A percentile compares a stretch with the other conserved stretches of the same genome.
phyloP scores from a whole-genome alignment of 805 yeast genomes.

The Candida chilensis region DNA sequence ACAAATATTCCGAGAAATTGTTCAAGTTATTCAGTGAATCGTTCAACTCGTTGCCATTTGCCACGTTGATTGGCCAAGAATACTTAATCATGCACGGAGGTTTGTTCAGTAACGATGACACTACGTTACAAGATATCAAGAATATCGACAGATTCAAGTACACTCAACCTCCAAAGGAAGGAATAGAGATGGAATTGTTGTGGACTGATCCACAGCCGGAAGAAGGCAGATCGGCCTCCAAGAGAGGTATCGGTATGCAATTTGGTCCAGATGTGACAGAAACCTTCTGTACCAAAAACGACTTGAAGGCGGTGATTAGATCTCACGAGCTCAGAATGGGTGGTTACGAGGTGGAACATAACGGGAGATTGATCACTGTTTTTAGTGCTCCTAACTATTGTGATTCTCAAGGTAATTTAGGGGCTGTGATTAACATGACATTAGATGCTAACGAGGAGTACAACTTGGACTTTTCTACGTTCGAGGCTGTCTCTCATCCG shows the following conservation, averaged over 20 bases:
- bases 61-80: constrained; percentile 67
- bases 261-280: constrained; percentile 95
- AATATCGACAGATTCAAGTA: constrained; percentile 54
- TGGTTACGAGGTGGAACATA: constrained; percentile 84
- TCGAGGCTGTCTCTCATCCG: constrained; percentile 85
- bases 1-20: constrained; percentile 73
- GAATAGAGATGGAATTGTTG: constrained; percentile 89
- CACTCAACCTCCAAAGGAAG: constrained; percentile 83
- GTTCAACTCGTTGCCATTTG: constrained; percentile 80
- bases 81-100: constrained; percentile 96
- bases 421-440: constrained; percentile 76
- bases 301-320: constrained; percentile 72
- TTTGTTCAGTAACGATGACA: constrained; percentile 67
- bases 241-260: constrained; percentile 92
- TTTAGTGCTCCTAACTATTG: constrained; percentile 98
- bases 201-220: constrained; percentile 94
- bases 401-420: constrained; percentile 84
- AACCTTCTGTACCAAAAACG: constrained; percentile 62
- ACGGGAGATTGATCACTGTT: constrained; percentile 83
- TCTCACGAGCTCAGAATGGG: constrained; percentile 94
- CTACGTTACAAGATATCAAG: constrained; percentile 67
- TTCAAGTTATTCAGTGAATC: constrained; percentile 81
- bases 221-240: constrained; percentile 77
- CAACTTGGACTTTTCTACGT: constrained; percentile 47
- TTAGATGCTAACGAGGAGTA: constrained; percentile 33